Conservation (phyloP, 805 yeast species). For the Spathaspora passalidarum region DNA sequence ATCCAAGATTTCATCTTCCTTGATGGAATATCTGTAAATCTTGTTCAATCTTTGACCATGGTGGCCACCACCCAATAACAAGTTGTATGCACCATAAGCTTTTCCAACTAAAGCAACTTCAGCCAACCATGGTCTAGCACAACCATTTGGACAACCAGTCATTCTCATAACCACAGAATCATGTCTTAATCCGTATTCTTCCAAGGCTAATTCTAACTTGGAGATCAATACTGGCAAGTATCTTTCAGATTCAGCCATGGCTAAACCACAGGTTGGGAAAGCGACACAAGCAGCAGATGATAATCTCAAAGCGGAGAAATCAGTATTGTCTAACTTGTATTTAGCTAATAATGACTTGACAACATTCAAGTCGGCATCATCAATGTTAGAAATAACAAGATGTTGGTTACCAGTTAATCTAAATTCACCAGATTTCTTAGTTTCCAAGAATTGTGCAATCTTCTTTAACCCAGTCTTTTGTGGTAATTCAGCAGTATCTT, state of each 20-base stretch:
- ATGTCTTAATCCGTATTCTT: constrained; percentile 89
- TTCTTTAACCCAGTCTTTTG: constrained; percentile 83
- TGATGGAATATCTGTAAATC: constrained; percentile 80
- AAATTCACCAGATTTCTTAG: constrained; percentile 71
- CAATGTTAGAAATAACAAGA: constrained; percentile 68
- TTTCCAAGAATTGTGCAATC: constrained; percentile 67
- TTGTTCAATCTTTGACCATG: constrained; percentile 91
- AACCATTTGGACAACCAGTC: constrained; percentile 99
- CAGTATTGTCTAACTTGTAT: constrained; percentile 80
- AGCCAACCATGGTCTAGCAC: constrained; percentile 98
- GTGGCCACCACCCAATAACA: constrained; percentile 95
- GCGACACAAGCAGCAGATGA: constrained; percentile 97
- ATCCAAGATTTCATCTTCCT: constrained; percentile 81
- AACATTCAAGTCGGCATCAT: constrained; percentile 60
- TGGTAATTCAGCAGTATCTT: constrained; percentile 85
- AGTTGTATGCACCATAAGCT: constrained; percentile 88
- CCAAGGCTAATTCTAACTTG: constrained; percentile 81
- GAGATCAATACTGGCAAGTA: constrained; percentile 78
- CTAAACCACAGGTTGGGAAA: constrained; percentile 97
- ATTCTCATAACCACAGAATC: constrained; percentile 95
- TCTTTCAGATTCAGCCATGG: constrained; percentile 98
- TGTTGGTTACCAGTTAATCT: constrained; percentile 97
- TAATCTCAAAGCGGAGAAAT: constrained; percentile 78
- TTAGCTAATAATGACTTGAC: constrained; percentile 64
- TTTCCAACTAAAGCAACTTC: constrained; percentile 95